Base-by-base conservation (phyloP, 257 asterid species). In the Ophiorrhiza pumila region DNA sequence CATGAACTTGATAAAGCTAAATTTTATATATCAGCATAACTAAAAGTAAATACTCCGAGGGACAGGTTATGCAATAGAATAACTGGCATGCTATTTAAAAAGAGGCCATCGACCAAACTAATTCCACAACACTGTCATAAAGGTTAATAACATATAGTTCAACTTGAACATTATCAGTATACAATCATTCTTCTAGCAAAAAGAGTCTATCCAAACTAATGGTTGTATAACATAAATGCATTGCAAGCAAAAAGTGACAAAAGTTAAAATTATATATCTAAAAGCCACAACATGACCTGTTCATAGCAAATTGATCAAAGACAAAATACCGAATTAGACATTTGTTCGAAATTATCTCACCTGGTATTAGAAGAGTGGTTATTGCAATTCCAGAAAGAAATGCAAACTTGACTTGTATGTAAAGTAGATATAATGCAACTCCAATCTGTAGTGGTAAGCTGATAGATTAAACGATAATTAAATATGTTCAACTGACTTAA, bases 381-480 rank as follows among this genome's bases (percentile, higher is more conserved):
- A 94, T 91, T 60, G 96, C 90, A 57, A 90, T 32, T 77, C 99
- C 99, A 79, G 99, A 83, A 65, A 94, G 73, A 80, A 91, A 94
- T 32, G 99, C 99, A 80, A 94, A 92, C 80, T 89, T 86, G 85
- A 91, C 99, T 87, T 94, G 98, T 65, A 34, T 78, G 74, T 94
- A 94, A 70, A 94, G 91, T 76, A 91, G 90, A 86, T 78, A 94
- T 9, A 94, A 88, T 69, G 99, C 97, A 42, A 90, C 64, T 81
- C 98, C 99, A 64, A 94, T 94, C 86, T 94, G 99, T 76, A 91
- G 88, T 2, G 99, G 99, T 93, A 94, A 85, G 86, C 99, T 94
- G 97, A 81, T 53, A 70, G 67, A 69, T 76, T 50, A 61, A 77
- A 83, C 76, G 75, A 79, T 46, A 76, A 72, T 29, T 23, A 35